Conservation (phyloP, 805 yeast genomes). For the Maudiozyma serrabonitensis region DNA sequence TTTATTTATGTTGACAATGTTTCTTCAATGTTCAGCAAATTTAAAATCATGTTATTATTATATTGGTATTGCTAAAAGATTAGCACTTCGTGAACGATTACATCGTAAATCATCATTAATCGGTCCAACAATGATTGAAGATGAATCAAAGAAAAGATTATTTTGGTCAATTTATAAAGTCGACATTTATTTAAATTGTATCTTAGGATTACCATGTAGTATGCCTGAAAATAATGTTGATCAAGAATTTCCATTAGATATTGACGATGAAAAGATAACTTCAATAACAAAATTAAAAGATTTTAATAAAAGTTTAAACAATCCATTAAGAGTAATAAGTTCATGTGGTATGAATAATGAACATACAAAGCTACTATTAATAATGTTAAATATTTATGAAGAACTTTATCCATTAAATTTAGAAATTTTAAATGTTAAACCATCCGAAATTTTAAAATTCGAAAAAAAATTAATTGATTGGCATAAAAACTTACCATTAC, state of each 20-base stretch:
- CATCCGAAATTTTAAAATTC: conserved; percentile 41
- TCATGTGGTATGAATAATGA: conserved; percentile 76
- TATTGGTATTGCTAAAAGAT: conserved; percentile 77
- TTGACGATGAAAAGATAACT: conserved; percentile 81
- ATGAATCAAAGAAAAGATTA: conserved; percentile 73
- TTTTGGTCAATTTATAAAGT: conserved; percentile 87
- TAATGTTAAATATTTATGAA: conserved; percentile 33
- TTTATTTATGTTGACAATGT: conserved; percentile 74
- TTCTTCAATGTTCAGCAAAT: conserved; percentile 81
- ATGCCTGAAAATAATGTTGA: conserved; percentile 72
- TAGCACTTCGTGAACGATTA: conserved; percentile 73
- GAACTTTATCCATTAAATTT: conserved; percentile 5
- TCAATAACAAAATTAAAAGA: conserved; percentile 18
- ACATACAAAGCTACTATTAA: conserved; percentile 65
- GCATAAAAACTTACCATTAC: conserved; percentile 61
- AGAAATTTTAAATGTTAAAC: neutral
- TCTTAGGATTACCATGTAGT: conserved; percentile 76
- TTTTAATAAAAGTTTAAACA: neutral
- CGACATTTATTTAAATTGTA: conserved; percentile 82
- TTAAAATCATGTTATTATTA: conserved; percentile 81
- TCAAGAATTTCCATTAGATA: conserved; percentile 74
- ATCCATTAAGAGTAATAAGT: conserved; percentile 32
- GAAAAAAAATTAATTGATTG: conserved; percentile 64
- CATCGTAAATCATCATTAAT: conserved; percentile 59
- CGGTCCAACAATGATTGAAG: conserved; percentile 63